Evolutionary conservation across 176 grass and related monocot species (phyloP).

Genomic region (Hyparrhenia diplandra): DNA sequence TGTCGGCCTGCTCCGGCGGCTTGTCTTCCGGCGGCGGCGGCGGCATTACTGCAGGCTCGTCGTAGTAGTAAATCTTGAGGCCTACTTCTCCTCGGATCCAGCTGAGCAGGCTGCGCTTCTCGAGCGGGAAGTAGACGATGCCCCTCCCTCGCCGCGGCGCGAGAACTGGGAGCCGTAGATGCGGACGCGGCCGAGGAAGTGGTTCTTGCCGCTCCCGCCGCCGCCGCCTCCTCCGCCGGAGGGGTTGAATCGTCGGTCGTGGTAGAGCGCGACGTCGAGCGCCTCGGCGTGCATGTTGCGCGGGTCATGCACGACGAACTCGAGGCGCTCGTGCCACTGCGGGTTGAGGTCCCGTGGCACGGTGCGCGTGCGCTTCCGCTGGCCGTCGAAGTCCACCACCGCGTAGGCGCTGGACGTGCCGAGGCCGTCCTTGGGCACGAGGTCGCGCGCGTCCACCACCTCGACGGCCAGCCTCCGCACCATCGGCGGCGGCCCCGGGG

Average conservation of each 20-base stretch:
- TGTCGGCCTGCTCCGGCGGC: slow-evolving; percentile 36
- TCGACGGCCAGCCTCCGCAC: slow-evolving; percentile 62
- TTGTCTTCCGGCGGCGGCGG: slow-evolving; percentile 43
- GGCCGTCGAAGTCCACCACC: slow-evolving; percentile 74
- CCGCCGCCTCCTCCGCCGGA: slow-evolving; percentile 11
- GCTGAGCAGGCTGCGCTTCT: slow-evolving; percentile 80
- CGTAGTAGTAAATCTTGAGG: slow-evolving; percentile 93
- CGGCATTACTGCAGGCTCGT: slow-evolving; percentile 20
- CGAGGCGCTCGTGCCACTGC: slow-evolving; percentile 69
- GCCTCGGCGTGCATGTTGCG: slow-evolving; percentile 48
- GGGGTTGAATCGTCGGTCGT: slow-evolving; percentile 56
- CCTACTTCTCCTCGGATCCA: slow-evolving; percentile 91
- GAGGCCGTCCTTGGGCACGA: slow-evolving; percentile 79
- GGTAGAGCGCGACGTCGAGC: slow-evolving; percentile 82
- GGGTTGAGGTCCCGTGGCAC: slow-evolving; percentile 64
- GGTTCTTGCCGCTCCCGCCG: slow-evolving; percentile 62
- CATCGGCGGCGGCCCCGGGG: slow-evolving; percentile 13
- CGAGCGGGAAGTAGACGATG: slow-evolving; percentile 81
- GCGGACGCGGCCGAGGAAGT: slow-evolving; percentile 73
- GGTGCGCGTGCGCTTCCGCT: slow-evolving; percentile 78
- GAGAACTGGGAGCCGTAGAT: slow-evolving; percentile 84
- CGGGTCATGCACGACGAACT: slow-evolving; percentile 67
- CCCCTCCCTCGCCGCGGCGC: slow-evolving; percentile 55
- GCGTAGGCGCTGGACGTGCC: slow-evolving; percentile 80
- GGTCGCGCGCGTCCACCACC: slow-evolving; percentile 77